Percentiles rank a stretch among this genome's conserved stretches.
Evolutionary conservation across 306 rosid species (phyloP).

Genomic region (barrel medic (Medicago truncatula)): DNA sequence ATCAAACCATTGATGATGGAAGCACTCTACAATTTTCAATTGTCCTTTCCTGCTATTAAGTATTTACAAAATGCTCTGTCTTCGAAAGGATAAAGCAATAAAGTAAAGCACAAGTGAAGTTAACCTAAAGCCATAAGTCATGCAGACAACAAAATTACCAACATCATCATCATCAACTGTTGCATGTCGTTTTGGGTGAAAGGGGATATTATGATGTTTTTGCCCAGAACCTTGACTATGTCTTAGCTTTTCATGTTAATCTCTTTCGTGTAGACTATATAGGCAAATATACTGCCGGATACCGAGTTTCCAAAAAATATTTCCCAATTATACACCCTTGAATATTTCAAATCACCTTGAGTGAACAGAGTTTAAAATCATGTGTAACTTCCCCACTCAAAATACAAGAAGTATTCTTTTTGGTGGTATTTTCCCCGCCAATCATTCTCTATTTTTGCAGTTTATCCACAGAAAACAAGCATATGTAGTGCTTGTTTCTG

Average conservation of each 20-base stretch:
- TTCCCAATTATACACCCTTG: too few relatives aligned
- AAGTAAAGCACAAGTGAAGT: constrained; percentile 14
- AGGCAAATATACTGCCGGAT: background rate
- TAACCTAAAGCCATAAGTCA: constrained; percentile 4
- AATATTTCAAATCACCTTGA: too few relatives aligned
- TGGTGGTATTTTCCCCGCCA: too few relatives aligned
- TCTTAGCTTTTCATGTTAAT: constrained; percentile 22
- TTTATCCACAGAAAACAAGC: too few relatives aligned
- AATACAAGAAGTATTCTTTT: too few relatives aligned
- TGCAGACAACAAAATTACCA: background rate
- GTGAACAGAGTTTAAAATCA: too few relatives aligned
- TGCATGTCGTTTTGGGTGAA: constrained; percentile 4
- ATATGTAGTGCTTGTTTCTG: too few relatives aligned
- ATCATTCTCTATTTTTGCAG: too few relatives aligned
- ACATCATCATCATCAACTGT: background rate
- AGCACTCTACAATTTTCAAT: constrained; percentile 3
- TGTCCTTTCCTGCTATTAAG: constrained; percentile 4
- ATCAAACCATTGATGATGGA: constrained; percentile 32
- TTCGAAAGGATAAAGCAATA: constrained; percentile 9
- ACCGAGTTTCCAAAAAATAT: too few relatives aligned
- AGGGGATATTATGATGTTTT: background rate
- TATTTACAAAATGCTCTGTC: constrained; percentile 2
- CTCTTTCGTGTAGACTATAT: constrained; percentile 19
- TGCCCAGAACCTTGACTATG: background rate
- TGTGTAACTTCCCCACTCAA: too few relatives aligned